Evolutionary conservation across 1,284 basidiomycete genomes (phyloP), one percentile per base, ranked within the genome.

Genomic region (Pyrrhoderma lamaoense): DNA sequence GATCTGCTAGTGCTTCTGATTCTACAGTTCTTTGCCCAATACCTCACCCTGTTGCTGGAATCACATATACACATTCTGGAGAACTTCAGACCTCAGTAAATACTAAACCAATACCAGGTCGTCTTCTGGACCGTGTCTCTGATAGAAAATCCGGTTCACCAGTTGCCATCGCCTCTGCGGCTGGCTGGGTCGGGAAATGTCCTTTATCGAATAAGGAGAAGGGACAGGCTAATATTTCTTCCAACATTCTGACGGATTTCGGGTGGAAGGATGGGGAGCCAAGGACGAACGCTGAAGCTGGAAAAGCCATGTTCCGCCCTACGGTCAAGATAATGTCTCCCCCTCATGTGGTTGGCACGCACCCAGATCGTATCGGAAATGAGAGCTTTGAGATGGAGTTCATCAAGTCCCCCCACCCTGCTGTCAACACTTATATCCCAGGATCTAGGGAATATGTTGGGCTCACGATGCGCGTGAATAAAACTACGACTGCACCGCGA

Each of bases 1-100:
- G 59, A 23, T 48, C 56, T 34, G 64, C 62, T 51, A 59, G 61
- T 40, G 23, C 54, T 1, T 52, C 61, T 16, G 56, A 59, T 9
- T 70, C 68, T 19, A 70, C 56, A 49, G 68, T 65, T 38, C 79
- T 90, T 57, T 76, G 79, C 53, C 80, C 76, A 43, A 70, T 77
- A 19, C 84, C 85, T 0, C 87, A 90, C 58, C 71, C 68, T 18
- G 71, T 66, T 37, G 85, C 72, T 36, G 87, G 77, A 5, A 70
- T 89, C 39, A 67, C 70, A 45, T 90, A 89, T 63, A 62, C 76
- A 3, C 67, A 71, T 38, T 69, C 74, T 34, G 69, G 79, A 4
- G 49, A 58, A 5, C 65, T 89, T 35, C 81, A 86, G 53, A 71
- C 71, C 1, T 67, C 68, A 47, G 68, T 82, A 61, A 70, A 69